phyloP scores from a whole-genome alignment of 345 rosid species.

The Theobroma cacao region DNA sequence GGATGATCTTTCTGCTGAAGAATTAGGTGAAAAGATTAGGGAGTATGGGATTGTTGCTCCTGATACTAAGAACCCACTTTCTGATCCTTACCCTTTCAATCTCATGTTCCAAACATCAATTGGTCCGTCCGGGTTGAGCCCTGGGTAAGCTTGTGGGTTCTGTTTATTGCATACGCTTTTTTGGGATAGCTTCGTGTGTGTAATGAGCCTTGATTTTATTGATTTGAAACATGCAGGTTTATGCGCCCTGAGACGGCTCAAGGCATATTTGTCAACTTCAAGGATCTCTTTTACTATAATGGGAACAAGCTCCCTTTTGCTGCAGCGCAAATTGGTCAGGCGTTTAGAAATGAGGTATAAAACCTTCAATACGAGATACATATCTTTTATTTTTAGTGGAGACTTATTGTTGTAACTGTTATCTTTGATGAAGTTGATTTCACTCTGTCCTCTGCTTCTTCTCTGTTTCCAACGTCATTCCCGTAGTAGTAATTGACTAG shows the following conservation, averaged over 20 bases:
- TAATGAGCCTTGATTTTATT: neutral
- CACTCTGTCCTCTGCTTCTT: neutral
- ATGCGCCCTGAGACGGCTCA: slow-evolving; percentile 99
- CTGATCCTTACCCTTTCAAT: slow-evolving; percentile 90
- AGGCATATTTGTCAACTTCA: slow-evolving; percentile 94
- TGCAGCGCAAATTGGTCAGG: slow-evolving; percentile 97
- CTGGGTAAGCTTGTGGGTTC: slow-evolving; percentile 48
- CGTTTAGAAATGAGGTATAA: slow-evolving; percentile 89
- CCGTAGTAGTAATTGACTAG: neutral
- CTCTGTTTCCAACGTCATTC: neutral
- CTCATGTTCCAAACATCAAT: slow-evolving; percentile 95
- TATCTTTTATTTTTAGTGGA: neutral
- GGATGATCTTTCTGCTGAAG: slow-evolving; percentile 76
- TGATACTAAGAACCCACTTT: slow-evolving; percentile 73
- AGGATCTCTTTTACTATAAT: slow-evolving; percentile 82
- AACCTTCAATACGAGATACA: neutral
- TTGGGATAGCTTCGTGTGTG: neutral
- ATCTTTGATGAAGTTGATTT: neutral
- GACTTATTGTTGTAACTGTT: neutral
- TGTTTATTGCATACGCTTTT: neutral
- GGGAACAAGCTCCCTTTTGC: slow-evolving; percentile 95
- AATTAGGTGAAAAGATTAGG: slow-evolving; percentile 75
- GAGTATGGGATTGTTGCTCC: slow-evolving; percentile 81
- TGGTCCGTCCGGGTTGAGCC: slow-evolving; percentile 81
- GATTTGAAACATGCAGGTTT: slow-evolving; percentile 44